phyloP scores from a whole-genome alignment of 768 basidiomycete species.

The Mycena galopus region DNA sequence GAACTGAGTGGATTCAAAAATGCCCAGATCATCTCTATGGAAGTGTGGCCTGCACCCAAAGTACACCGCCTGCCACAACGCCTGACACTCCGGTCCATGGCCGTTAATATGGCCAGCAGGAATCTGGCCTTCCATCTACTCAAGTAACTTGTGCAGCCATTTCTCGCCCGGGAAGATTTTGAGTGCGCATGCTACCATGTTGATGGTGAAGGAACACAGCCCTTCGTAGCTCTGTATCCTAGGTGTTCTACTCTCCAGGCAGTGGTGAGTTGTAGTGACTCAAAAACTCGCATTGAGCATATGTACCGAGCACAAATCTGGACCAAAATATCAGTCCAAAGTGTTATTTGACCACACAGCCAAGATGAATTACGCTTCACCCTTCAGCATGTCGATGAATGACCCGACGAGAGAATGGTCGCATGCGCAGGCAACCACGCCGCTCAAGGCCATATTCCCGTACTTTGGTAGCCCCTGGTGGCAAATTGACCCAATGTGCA shows the following conservation, averaged over 20 bases:
- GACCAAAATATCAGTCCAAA: not conserved
- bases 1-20: too few relatives aligned
- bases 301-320: too few relatives aligned
- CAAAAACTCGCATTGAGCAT: too few relatives aligned
- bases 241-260: too few relatives aligned
- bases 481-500: constrained; percentile 6
- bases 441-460: too few relatives aligned
- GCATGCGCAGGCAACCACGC: too few relatives aligned
- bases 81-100: not conserved
- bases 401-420: too few relatives aligned
- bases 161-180: too few relatives aligned
- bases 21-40: not conserved
- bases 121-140: constrained; percentile 4
- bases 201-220: not conserved
- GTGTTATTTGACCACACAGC: not conserved
- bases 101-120: constrained; percentile 16
- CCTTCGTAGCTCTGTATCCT: too few relatives aligned
- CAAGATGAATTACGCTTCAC: constrained; percentile 15
- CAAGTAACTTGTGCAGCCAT: too few relatives aligned
- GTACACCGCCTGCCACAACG: constrained; percentile 18
- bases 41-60: constrained; percentile 1
- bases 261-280: too few relatives aligned
- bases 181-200: not conserved
- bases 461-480: not conserved
- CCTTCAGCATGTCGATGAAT: constrained; percentile 17